Conservation (phyloP, 1,284 basidiomycete genomes). For the Tremellales sp. region DNA sequence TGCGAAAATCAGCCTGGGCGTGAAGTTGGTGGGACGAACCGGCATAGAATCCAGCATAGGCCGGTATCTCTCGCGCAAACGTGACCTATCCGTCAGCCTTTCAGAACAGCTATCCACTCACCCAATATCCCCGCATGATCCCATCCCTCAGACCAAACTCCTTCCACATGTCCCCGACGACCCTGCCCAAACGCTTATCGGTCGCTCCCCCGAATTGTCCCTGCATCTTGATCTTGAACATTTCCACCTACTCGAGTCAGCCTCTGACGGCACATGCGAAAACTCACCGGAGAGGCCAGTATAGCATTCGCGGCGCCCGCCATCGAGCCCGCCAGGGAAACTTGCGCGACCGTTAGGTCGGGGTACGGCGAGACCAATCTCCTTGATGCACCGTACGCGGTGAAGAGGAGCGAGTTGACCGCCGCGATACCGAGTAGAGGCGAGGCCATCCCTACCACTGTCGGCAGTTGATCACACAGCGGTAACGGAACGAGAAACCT, state of each 20-base stretch:
- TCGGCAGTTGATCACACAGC: neutral
- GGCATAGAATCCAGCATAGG: conserved; percentile 74
- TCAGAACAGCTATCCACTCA: conserved; percentile 41
- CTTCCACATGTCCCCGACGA: conserved; percentile 76
- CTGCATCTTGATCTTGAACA: conserved; percentile 86
- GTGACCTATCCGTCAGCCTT: conserved; percentile 61
- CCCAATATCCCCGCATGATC: conserved; percentile 96
- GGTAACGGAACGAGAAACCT: conserved; percentile 15
- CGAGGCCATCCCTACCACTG: conserved; percentile 55
- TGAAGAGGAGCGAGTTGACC: conserved; percentile 93
- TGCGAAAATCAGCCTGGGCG: conserved; percentile 41
- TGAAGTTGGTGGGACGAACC: conserved; percentile 16
- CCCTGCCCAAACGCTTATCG: conserved; percentile 69
- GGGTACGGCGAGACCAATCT: conserved; percentile 83
- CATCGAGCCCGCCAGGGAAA: conserved; percentile 79
- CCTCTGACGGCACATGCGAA: neutral
- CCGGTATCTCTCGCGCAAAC: conserved; percentile 85
- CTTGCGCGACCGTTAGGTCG: conserved; percentile 71
- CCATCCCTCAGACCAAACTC: conserved; percentile 80
- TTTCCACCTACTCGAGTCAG: conserved; percentile 45
- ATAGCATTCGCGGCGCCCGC: conserved; percentile 86
- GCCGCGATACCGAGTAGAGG: conserved; percentile 92
- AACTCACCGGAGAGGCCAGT: conserved; percentile 73
- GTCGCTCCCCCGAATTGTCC: conserved; percentile 57
- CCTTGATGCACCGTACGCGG: conserved; percentile 76